A percentile compares a stretch with the other conserved stretches of the same genome.
Evolutionary conservation across 768 basidiomycete genomes (phyloP).

Genomic region (Serendipita sp.): DNA sequence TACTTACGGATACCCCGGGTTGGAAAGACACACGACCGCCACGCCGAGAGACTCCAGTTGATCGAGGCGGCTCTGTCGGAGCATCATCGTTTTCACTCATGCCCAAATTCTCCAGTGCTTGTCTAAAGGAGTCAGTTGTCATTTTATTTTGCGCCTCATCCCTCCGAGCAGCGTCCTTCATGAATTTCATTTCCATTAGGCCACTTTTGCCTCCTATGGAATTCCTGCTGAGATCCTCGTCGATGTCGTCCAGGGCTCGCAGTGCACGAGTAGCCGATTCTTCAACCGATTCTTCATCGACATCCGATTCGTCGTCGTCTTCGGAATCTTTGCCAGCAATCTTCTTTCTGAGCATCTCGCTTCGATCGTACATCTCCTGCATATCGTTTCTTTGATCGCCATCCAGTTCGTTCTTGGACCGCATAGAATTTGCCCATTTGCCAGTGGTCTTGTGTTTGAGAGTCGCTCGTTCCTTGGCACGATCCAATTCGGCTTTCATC

Average conservation of each 20-base stretch:
- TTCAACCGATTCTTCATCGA: constrained; percentile 28
- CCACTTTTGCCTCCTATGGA: constrained; percentile 30
- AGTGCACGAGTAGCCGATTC: constrained; percentile 52
- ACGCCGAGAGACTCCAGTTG: constrained; percentile 35
- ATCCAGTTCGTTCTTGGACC: constrained; percentile 49
- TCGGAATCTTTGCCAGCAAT: constrained; percentile 43
- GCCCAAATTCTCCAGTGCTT: constrained; percentile 41
- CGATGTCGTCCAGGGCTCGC: constrained; percentile 27
- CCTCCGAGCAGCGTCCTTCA: constrained; percentile 78
- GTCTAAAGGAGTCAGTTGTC: constrained; percentile 55
- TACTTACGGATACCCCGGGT: constrained; percentile 29
- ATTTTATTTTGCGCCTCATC: constrained; percentile 39
- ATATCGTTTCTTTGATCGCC: constrained; percentile 51
- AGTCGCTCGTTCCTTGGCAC: constrained; percentile 82
- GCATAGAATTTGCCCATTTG: constrained; percentile 73
- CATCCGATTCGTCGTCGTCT: constrained; percentile 29
- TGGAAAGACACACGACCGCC: constrained; percentile 52
- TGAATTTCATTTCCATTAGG: constrained; percentile 94
- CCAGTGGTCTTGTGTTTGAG: constrained; percentile 76
- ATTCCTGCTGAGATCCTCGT: constrained; percentile 14
- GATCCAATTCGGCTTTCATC: constrained; percentile 56
- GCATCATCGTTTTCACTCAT: constrained; percentile 16
- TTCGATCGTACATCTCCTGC: constrained; percentile 68
- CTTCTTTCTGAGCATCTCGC: constrained; percentile 61
- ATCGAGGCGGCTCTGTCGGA: constrained; percentile 12